Base-by-base conservation (phyloP, 148 eudicot species). In the Amaranthus hypochondriacus region DNA sequence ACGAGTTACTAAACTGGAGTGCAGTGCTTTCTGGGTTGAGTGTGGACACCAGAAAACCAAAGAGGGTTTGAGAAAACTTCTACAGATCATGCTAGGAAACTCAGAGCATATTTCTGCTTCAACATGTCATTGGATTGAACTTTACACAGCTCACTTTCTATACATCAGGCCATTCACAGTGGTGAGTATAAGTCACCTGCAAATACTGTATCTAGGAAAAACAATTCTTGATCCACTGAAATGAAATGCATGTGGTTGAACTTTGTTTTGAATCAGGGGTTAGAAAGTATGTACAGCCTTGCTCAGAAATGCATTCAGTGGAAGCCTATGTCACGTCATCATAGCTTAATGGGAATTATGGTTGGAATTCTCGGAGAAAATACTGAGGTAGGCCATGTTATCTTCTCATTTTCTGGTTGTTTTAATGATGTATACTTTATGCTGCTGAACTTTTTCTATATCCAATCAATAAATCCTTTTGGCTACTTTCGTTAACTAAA, bases 1-100 rank as follows among this genome's bases (percentile, higher is more conserved):
- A 75, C 91, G 93, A 83, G 85, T 96, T 71, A 89, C 88, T 54
- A 96, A 96, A 83, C 81, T 96, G 83, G 96, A 96, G 64, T 92
- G 97, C 83, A 92, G 96, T 87, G 79, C 87, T 76, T 96, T 76
- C 85, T 96, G 99, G 99, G 84, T 90, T 79, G 94, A 92, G 71
- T 96, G 99, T 82, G 89, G 71, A 64, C 99, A 92, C 77, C 82
- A 74, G 73, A 83, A 79, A 73, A 90, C 99, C 62, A 83, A 78
- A 72, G 92, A 84, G 51, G 94, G 92, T 44, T 78, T 96, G 84
- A 86, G 91, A 81, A 90, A 79, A 73, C 71, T 96, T 84, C 81
- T 96, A 70, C 97, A 90, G 78, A 87, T 96, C 68, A 83, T 96
- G 92, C 83, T 92, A 70, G 99, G 99, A 67, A 90, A 92, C 68